These are phyloP conservation scores for Xylaria sp. DNA, from an alignment of 2,329 filamentous ascomycete genomes.

Conservation along the genomic window DNA sequence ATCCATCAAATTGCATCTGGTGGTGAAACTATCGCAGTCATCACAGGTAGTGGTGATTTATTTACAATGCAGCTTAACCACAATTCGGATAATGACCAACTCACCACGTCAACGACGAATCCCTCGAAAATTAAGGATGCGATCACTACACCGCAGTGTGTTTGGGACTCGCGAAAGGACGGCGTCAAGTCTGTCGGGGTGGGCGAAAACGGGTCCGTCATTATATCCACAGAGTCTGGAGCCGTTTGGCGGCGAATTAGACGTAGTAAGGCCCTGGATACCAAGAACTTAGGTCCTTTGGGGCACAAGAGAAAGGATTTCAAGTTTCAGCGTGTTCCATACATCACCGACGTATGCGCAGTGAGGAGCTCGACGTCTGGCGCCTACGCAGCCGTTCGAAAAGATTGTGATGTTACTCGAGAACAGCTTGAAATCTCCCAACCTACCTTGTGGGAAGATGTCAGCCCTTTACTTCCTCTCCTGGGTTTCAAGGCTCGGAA, in stretches of 20 bases:
- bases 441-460: conserved; percentile 78
- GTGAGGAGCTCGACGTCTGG: conserved; percentile 91
- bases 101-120: conserved; percentile 84
- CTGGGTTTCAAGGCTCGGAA: conserved; percentile 64
- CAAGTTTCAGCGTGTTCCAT: conserved; percentile 93
- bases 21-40: conserved; percentile 89
- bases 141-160: conserved; percentile 79
- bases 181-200: conserved; percentile 88
- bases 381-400: conserved; percentile 86
- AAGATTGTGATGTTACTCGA: conserved; percentile 83
- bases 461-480: conserved; percentile 77
- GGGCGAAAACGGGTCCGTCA: conserved; percentile 92
- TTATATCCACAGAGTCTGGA: conserved; percentile 91
- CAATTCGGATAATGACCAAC: conserved; percentile 69
- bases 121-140: conserved; percentile 89
- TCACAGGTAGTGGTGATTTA: conserved; percentile 86
- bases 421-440: conserved; percentile 74
- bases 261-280: conserved; percentile 81
- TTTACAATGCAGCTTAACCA: conserved; percentile 84
- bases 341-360: conserved; percentile 83
- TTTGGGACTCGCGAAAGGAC: conserved; percentile 91
- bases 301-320: conserved; percentile 84
- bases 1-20: conserved; percentile 84
- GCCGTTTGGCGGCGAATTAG: conserved; percentile 93
- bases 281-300: conserved; percentile 51